A percentile compares a stretch with the other conserved stretches of the same genome.
Evolutionary conservation across 2,329 filamentous ascomycete species (phyloP).

Genomic region (Cladosporium austrohemisphaericum): DNA sequence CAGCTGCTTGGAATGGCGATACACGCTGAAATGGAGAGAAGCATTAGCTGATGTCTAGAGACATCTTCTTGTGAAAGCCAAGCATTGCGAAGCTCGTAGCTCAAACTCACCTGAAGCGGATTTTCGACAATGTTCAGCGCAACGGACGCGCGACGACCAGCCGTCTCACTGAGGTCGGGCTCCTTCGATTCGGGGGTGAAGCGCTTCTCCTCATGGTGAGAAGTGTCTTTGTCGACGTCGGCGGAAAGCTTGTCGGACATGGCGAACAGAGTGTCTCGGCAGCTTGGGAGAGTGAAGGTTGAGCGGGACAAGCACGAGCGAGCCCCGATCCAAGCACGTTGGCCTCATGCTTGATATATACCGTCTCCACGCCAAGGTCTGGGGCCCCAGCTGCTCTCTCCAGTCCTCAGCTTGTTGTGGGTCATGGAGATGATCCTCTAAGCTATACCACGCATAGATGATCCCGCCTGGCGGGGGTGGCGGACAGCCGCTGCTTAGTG

Average conservation of each 20-base stretch:
- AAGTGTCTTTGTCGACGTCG: constrained; percentile 3
- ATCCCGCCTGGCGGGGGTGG: constrained; percentile 13
- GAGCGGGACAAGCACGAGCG: neutral
- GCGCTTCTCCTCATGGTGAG: constrained; percentile 5
- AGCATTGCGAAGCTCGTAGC: neutral
- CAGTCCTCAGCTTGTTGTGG: constrained; percentile 9
- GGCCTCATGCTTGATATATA: constrained; percentile 14
- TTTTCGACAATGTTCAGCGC: constrained; percentile 48
- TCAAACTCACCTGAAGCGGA: constrained; percentile 42
- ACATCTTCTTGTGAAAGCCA: neutral
- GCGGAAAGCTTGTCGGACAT: constrained; percentile 15
- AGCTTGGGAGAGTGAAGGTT: neutral
- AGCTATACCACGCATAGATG: neutral
- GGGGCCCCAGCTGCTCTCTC: constrained; percentile 8
- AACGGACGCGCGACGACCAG: constrained; percentile 37
- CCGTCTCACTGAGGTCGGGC: constrained; percentile 7
- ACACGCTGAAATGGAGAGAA: constrained; percentile 26
- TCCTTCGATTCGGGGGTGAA: neutral
- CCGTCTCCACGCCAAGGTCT: constrained; percentile 13
- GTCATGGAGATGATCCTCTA: constrained; percentile 7
- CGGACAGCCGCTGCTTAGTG: constrained; percentile 8
- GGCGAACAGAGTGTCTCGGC: constrained; percentile 3
- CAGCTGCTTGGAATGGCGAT: constrained; percentile 31
- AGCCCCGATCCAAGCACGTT: constrained; percentile 3
- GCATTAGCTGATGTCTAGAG: constrained; percentile 1